phyloP scores from a whole-genome alignment of 164 flowering plant species.

The Chloranthus sessilifolius region DNA sequence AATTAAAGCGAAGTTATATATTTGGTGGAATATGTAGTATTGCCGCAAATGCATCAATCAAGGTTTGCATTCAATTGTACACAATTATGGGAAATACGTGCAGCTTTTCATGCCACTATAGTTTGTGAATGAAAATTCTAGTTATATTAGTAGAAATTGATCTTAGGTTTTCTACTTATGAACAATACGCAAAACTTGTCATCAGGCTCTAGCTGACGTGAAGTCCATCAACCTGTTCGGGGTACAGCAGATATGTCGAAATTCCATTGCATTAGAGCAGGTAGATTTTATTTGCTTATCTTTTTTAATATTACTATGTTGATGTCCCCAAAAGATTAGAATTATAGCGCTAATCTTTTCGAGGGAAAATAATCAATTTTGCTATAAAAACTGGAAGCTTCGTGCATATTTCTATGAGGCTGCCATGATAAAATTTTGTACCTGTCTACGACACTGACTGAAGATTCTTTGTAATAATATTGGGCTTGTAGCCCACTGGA shows the following conservation, averaged over 20 bases:
- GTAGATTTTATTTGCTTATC: constrained; percentile 26
- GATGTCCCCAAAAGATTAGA: neutral
- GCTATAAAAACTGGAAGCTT: too few species aligned
- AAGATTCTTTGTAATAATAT: too few species aligned
- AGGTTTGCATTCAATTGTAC: constrained; percentile 42
- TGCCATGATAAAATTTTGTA: too few species aligned
- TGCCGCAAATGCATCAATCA: constrained; percentile 79
- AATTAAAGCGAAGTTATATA: constrained; percentile 70
- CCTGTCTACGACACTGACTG: too few species aligned
- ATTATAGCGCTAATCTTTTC: too few species aligned
- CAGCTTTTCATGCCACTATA: neutral
- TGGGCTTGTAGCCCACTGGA: too few species aligned
- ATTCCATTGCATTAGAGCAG: constrained; percentile 98
- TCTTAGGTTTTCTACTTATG: constrained; percentile 3
- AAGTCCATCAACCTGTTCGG: constrained; percentile 95
- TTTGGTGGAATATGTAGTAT: constrained; percentile 91
- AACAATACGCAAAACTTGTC: constrained; percentile 13
- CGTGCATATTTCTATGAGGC: too few species aligned
- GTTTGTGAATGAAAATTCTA: neutral
- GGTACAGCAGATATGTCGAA: constrained; percentile 95
- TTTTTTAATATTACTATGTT: neutral
- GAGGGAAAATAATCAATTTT: too few species aligned
- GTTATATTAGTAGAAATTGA: neutral
- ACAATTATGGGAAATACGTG: neutral
- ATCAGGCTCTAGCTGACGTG: constrained; percentile 89